Base-by-base conservation (phyloP, 2,329 filamentous ascomycete genomes). In the Epichloe elymi region DNA sequence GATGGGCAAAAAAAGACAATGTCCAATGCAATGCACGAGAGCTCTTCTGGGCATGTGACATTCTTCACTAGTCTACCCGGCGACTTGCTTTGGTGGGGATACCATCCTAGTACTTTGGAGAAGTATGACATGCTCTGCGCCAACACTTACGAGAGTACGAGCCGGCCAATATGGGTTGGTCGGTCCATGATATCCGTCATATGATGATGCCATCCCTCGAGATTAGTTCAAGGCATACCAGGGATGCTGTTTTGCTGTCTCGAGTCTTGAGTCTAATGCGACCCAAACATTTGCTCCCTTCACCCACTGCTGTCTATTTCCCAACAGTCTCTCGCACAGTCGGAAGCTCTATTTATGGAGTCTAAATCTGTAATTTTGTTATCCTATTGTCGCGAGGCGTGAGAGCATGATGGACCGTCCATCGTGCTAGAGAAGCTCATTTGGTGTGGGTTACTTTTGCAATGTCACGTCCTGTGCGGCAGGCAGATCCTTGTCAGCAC, bases 21-120 rank as follows among this genome's bases (percentile, higher is more conserved):
- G 8, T 4, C 20, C 30, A 45, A 20, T 20, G 20, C 42, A 30
- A 30, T 20, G 30, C 20, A 12, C 45, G n/a, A 46, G 37, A 14
- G 17, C 36, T 50, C 35, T 44, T 44, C 46, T 42, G 40, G 53
- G 53, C 49, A 55, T 49, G 53, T 53, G 49, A 42, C 53, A 50
- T 19, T 49, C 8, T 15, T 40, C 3, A 12, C 45, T 38, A 14
- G 43, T 47, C 38, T 42, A 39, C 35, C 35, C 39, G 30, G 26
- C 8, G 26, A 20, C 20, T 20, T 20, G 20, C 20, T 20, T 20
- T 20, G 20, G 20, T 17, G 17, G 36, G 38, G 14, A 35, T 7
- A 19, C 17, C 5, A 20, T 11, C 3, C 7, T 14, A 4, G 12
- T 36, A 30, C 46, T n/a, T 39, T 19, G 14, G 12, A 38, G 7